These are phyloP conservation scores for Brassica balearica DNA, from an alignment of 441 rosid species.

Conservation along the genomic window DNA sequence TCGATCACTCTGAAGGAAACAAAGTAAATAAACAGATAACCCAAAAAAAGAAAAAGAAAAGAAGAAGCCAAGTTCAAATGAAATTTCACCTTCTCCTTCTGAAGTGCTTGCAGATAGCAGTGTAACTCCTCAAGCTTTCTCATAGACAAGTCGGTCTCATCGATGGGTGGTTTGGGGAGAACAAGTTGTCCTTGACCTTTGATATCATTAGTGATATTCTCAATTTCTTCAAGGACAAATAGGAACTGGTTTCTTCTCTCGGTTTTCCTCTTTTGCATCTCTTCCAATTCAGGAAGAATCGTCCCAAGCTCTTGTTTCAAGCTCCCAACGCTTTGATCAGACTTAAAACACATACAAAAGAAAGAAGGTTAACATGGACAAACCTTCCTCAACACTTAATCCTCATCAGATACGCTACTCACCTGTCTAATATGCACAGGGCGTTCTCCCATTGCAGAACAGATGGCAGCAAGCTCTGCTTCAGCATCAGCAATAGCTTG, in stretches of 20 bases:
- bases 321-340: slow-evolving; percentile 77
- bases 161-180: slow-evolving; percentile 45
- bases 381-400: not conserved
- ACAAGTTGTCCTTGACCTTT: slow-evolving; percentile 50
- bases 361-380: not conserved
- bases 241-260: slow-evolving; percentile 86
- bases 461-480: slow-evolving; percentile 87
- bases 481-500: slow-evolving; percentile 89
- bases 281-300: slow-evolving; percentile 87
- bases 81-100: slow-evolving; percentile 73
- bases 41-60: not conserved
- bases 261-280: slow-evolving; percentile 74
- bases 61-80: not conserved
- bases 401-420: slow-evolving; percentile 16
- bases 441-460: slow-evolving; percentile 88
- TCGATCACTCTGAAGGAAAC: slow-evolving; percentile 66
- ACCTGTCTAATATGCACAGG: slow-evolving; percentile 95
- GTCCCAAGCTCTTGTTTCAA: slow-evolving; percentile 81
- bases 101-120: slow-evolving; percentile 71
- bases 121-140: slow-evolving; percentile 92
- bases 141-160: slow-evolving; percentile 83
- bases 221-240: slow-evolving; percentile 66
- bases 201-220: slow-evolving; percentile 63
- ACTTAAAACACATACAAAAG: slow-evolving; percentile 46
- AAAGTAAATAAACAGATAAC: slow-evolving; percentile 3